Conservation (phyloP, 2,329 filamentous ascomycete species). For the Capronia epimyces region DNA sequence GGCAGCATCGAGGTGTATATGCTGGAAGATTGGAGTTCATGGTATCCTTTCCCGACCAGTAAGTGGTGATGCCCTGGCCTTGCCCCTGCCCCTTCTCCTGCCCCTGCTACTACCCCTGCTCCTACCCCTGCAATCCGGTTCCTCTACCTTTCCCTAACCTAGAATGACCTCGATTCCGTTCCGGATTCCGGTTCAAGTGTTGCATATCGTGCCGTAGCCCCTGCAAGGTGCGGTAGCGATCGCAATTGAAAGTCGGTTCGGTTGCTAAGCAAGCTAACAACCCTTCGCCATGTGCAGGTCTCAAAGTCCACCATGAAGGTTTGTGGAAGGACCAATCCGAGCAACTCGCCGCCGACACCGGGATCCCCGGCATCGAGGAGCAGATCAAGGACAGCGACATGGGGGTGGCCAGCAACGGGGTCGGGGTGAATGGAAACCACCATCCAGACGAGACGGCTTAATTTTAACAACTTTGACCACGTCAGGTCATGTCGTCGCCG, state of each 20-base stretch:
- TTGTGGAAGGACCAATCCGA: constrained; percentile 23
- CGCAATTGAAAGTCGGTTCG: too few species aligned
- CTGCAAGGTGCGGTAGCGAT: too few species aligned
- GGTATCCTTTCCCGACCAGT: constrained; percentile 39
- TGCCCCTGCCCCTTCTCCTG: neutral
- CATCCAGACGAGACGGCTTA: constrained; percentile 15
- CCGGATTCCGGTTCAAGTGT: too few species aligned
- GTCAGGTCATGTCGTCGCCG: too few species aligned
- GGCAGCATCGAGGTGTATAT: constrained; percentile 43
- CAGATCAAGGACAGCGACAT: constrained; percentile 26
- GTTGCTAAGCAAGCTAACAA: too few species aligned
- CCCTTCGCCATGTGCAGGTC: constrained; percentile 7
- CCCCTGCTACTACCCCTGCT: too few species aligned
- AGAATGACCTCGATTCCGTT: too few species aligned
- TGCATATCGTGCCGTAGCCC: too few species aligned
- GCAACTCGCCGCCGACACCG: constrained; percentile 22
- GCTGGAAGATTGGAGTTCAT: constrained; percentile 40
- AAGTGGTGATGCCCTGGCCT: too few species aligned
- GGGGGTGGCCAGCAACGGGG: constrained; percentile 1
- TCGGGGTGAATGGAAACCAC: constrained; percentile 18
- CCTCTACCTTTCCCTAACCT: too few species aligned
- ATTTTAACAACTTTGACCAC: too few species aligned
- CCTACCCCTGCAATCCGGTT: too few species aligned
- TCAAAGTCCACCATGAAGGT: constrained; percentile 30
- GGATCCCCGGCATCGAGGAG: constrained; percentile 22